Conservation (phyloP, 78 protist species). For the Chrysochromulina parva region DNA sequence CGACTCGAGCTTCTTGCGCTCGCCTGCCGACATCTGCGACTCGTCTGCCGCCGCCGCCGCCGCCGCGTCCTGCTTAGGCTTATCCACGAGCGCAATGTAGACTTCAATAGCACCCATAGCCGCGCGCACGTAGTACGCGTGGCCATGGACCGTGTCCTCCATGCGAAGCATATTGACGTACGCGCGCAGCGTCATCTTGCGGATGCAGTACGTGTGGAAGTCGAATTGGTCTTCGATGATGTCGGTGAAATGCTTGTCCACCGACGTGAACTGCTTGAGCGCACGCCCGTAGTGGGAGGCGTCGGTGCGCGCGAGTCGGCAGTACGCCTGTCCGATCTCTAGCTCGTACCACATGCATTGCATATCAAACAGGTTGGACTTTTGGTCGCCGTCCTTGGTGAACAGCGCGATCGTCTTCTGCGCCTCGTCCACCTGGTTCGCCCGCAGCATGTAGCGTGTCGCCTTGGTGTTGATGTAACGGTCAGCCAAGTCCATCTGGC, state of each 20-base stretch:
- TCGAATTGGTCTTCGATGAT: conserved; percentile 92
- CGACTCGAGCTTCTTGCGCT: neutral
- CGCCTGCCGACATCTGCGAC: neutral
- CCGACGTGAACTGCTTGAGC: conserved; percentile 63
- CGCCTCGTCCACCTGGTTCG: conserved; percentile 62
- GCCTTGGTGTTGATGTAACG: conserved; percentile 81
- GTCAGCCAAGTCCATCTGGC: conserved; percentile 88
- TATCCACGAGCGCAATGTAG: neutral
- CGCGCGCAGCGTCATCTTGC: conserved; percentile 84
- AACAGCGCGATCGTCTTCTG: conserved; percentile 59
- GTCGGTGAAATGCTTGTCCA: conserved; percentile 81
- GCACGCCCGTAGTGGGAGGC: conserved; percentile 42
- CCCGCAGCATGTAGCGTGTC: conserved; percentile 65
- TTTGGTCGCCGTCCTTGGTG: conserved; percentile 43
- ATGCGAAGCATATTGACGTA: neutral
- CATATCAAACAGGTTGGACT: conserved; percentile 64
- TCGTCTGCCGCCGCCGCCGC: neutral
- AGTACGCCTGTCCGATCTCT: conserved; percentile 21
- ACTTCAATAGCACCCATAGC: neutral
- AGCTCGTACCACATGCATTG: conserved; percentile 85
- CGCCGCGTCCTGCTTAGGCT: neutral
- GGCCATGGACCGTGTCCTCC: conserved; percentile 32
- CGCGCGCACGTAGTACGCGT: neutral
- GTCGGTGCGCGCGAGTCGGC: neutral
- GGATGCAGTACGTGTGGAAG: conserved; percentile 89